These are phyloP conservation scores for Aspergillus novoparasiticus DNA, from an alignment of 2,329 filamentous ascomycete genomes.

Conservation along the genomic window DNA sequence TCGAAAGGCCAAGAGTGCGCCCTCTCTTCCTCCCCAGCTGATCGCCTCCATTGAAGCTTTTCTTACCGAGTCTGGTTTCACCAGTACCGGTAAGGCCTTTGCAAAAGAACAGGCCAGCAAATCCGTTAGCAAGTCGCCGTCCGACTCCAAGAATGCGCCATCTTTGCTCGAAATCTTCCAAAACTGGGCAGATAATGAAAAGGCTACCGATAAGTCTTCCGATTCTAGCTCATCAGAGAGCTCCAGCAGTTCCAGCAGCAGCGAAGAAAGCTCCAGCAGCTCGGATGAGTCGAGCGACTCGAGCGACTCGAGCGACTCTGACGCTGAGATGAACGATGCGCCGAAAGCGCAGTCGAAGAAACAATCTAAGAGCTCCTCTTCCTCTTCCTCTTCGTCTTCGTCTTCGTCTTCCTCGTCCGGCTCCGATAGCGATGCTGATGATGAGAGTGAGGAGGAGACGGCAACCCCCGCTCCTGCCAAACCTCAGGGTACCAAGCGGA, in stretches of 20 bases:
- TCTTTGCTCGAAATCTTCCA: slow-evolving; percentile 46
- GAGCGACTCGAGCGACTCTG: slow-evolving; percentile 44
- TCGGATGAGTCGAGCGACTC: slow-evolving; percentile 40
- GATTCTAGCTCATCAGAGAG: slow-evolving; percentile 18
- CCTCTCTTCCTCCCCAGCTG: slow-evolving; percentile 60
- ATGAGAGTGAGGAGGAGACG: slow-evolving; percentile 57
- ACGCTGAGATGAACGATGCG: slow-evolving; percentile 47
- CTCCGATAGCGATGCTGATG: slow-evolving; percentile 55
- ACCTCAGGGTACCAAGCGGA: slow-evolving; percentile 58
- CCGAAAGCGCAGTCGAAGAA: slow-evolving; percentile 36
- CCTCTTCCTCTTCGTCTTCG: slow-evolving; percentile 33
- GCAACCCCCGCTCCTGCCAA: slow-evolving; percentile 35
- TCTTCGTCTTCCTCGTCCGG: slow-evolving; percentile 39
- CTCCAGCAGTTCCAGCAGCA: slow-evolving; percentile 23
- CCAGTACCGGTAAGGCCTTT: slow-evolving; percentile 63
- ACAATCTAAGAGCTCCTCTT: slow-evolving; percentile 31
- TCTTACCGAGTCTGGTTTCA: slow-evolving; percentile 67
- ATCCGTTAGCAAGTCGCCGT: slow-evolving; percentile 21
- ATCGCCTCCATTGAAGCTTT: slow-evolving; percentile 69
- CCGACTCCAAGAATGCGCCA: slow-evolving; percentile 34
- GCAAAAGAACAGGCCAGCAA: slow-evolving; percentile 58
- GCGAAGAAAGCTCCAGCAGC: slow-evolving; percentile 35
- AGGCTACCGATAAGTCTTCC: slow-evolving; percentile 17
- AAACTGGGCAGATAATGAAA: slow-evolving; percentile 21
- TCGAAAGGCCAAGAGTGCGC: slow-evolving; percentile 26